Base-by-base conservation (phyloP, 441 rosid species). In the Lepidium campestre region DNA sequence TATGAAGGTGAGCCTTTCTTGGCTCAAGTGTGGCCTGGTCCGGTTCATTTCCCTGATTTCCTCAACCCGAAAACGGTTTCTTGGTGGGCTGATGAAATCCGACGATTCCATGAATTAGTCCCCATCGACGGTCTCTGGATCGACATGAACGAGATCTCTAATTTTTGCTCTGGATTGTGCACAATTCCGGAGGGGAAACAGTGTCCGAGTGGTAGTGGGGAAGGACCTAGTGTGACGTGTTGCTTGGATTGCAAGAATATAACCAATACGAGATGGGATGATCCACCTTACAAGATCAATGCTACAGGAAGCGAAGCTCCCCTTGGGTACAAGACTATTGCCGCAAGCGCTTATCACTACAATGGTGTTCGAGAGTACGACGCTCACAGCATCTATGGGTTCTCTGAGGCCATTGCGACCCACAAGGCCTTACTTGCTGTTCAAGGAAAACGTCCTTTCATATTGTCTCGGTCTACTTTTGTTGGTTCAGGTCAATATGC, bases 11-110 rank as follows among this genome's bases (percentile, higher is more conserved):
- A 91, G 74, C 94, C 94, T 11, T 91, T 68, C 79, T 59, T 94
- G 17, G 99, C 97, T 67, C 99, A 94, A 80, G 97, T 91, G 34
- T 94, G 97, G 99, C 99, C 96, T 2, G 98, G 98, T 31, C 83
- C 97, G 10, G 94, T 91, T 25, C 47, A 93, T 61, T 91, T 91
- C 50, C 99, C 99, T 15, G 99, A 93, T 79, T 91, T 89, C 72
- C 97, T 93, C 54, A 93, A 91, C 76, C 99, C 97, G 0, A 91
- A 81, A 64, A 89, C 96, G 0, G 90, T 93, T 14, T 75, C 72
- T 8, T 93, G 99, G 97, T 91, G 99, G 97, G 95, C 85, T 1
- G 89, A 87, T 61, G 99, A 93, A 58, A 71, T 93, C 71, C 85
- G 80, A 20, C 88, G 96, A 22, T 87, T 93, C 72, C 92, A 91